phyloP scores from a whole-genome alignment of 177 flowering plant species.

The Vitis hybrid region DNA sequence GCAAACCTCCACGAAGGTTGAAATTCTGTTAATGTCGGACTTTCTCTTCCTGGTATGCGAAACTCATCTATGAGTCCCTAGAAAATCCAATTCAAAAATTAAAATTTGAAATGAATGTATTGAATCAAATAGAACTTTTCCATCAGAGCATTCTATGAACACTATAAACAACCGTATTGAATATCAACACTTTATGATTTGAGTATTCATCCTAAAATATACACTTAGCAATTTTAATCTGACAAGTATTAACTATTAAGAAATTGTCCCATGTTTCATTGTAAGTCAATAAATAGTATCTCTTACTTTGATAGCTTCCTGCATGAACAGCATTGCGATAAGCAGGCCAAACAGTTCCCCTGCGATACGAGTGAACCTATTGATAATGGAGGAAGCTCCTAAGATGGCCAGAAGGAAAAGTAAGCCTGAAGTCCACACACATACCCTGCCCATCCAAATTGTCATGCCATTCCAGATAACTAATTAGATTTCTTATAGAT shows the following conservation, averaged over 20 bases:
- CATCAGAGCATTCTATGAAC: background rate
- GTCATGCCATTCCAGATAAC: background rate
- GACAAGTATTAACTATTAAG: too few relatives aligned
- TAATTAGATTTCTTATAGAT: background rate
- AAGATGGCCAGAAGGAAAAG: slow-evolving; percentile 39
- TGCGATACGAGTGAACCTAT: slow-evolving; percentile 43
- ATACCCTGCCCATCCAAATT: slow-evolving; percentile 31
- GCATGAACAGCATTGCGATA: slow-evolving; percentile 51
- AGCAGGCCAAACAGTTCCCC: slow-evolving; percentile 50
- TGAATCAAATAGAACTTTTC: background rate
- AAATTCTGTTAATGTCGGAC: slow-evolving; percentile 20
- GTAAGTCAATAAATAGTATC: background rate
- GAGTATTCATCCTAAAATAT: too few relatives aligned
- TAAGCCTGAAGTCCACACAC: slow-evolving; percentile 44
- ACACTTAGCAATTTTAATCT: background rate
- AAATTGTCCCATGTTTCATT: background rate
- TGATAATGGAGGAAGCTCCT: slow-evolving; percentile 46
- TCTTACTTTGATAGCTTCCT: slow-evolving; percentile 43
- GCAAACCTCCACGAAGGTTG: slow-evolving; percentile 73
- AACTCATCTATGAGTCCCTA: slow-evolving; percentile 38
- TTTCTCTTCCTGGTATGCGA: slow-evolving; percentile 27
- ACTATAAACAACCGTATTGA: background rate
- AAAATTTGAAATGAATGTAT: background rate
- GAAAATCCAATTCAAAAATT: background rate
- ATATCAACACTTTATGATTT: background rate